Evolutionary conservation across 2,329 filamentous ascomycete genomes (phyloP).

Genomic region (Fusarium brachygibbosum): DNA sequence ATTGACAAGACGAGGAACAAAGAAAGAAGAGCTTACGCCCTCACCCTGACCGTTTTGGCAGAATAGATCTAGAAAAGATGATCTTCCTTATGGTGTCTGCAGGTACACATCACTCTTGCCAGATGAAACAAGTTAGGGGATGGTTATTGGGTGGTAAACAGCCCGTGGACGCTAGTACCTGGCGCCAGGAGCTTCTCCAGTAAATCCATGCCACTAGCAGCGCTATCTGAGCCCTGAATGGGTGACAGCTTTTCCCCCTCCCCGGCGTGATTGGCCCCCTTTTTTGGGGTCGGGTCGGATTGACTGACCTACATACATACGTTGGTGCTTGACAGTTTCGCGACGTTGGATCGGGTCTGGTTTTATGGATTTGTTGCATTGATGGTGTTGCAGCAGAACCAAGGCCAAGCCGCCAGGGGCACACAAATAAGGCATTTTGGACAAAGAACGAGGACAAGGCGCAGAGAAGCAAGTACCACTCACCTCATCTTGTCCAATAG

Average conservation of each 20-base stretch:
- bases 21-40: not conserved
- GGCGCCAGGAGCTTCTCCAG: slow-evolving; percentile 27
- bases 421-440: slow-evolving; percentile 10
- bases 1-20: slow-evolving; percentile 3
- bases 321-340: slow-evolving; percentile 33
- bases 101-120: slow-evolving; percentile 15
- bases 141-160: slow-evolving; percentile 27
- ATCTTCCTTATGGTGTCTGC: slow-evolving; percentile 15
- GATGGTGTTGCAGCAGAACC: slow-evolving; percentile 12
- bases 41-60: not conserved
- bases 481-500: not conserved
- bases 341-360: slow-evolving; percentile 22
- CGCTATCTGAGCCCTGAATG: slow-evolving; percentile 30
- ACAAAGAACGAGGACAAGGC: slow-evolving; percentile 3
- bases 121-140: slow-evolving; percentile 40
- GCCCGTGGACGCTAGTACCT: slow-evolving; percentile 28
- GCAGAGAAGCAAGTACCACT: not conserved
- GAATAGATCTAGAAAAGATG: slow-evolving; percentile 25
- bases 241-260: slow-evolving; percentile 16
- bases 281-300: slow-evolving; percentile 18
- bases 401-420: slow-evolving; percentile 22
- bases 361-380: not conserved
- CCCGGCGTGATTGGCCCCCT: slow-evolving; percentile 40
- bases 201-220: slow-evolving; percentile 31
- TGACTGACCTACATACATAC: not conserved